phyloP scores from a whole-genome alignment of 352 stramenopile species.

The Discostella stelligera region DNA sequence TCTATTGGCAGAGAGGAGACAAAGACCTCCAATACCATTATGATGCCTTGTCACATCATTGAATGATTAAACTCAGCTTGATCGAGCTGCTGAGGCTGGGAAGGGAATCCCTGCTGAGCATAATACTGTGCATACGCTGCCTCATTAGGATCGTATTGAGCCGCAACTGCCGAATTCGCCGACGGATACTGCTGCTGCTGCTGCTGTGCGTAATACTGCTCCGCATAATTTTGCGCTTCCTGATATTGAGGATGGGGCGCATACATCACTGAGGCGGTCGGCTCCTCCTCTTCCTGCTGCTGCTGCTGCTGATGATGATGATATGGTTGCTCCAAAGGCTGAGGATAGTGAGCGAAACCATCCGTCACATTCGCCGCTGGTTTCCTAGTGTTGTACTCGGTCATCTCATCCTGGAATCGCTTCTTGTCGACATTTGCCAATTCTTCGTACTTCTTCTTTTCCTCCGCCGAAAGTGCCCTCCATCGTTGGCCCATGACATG shows the following conservation, averaged over 20 bases:
- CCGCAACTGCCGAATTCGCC: neutral
- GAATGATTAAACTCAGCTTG: neutral
- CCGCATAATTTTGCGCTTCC: slow-evolving; percentile 20
- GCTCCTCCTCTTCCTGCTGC: too few species aligned
- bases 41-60: slow-evolving; percentile 6
- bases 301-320: neutral
- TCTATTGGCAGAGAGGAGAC: too few species aligned
- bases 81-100: slow-evolving; percentile 5
- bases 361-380: neutral
- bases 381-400: slow-evolving; percentile 50
- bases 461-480: slow-evolving; percentile 68
- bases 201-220: slow-evolving; percentile 13
- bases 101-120: slow-evolving; percentile 4
- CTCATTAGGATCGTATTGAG: slow-evolving; percentile 8
- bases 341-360: neutral
- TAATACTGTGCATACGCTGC: slow-evolving; percentile 19
- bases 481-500: slow-evolving; percentile 76
- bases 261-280: neutral
- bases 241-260: slow-evolving; percentile 17
- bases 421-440: slow-evolving; percentile 79
- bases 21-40: neutral
- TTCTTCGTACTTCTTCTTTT: slow-evolving; percentile 79
- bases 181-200: neutral
- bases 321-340: neutral
- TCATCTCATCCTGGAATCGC: slow-evolving; percentile 75